Evolutionary conservation across 495 filamentous ascomycete genomes (phyloP).

Genomic region (Neurospora tetraspora): DNA sequence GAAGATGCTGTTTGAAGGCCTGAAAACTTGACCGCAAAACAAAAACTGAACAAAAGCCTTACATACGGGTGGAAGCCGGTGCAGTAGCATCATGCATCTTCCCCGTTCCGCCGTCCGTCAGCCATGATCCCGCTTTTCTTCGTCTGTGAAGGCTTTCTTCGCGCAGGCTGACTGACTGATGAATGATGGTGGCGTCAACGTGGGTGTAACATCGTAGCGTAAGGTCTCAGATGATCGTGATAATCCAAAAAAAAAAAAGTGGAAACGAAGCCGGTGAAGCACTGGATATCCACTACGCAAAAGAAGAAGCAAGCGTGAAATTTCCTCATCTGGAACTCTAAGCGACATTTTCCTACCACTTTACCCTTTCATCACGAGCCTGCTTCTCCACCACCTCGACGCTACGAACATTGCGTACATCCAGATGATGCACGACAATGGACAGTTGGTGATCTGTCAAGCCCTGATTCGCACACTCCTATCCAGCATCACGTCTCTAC

Average conservation of each 20-base stretch:
- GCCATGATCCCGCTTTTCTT: not conserved
- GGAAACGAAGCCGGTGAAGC: constrained; percentile 5
- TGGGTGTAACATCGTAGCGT: not conserved
- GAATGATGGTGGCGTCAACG: not conserved
- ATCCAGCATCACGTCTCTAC: not conserved
- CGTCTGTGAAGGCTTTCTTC: not conserved
- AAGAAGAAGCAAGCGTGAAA: not conserved
- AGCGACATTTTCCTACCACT: not conserved
- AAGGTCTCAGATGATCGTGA: not conserved
- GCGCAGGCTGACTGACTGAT: not conserved
- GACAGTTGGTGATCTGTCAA: constrained; percentile 6
- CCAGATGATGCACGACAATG: not conserved
- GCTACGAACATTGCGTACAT: not conserved
- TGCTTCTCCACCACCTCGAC: not conserved
- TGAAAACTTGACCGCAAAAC: not conserved
- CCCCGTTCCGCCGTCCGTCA: constrained; percentile 12
- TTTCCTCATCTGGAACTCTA: not conserved
- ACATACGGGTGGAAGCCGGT: constrained; percentile 5
- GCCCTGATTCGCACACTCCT: constrained; percentile 6
- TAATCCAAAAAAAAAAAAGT: not conserved
- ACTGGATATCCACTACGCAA: not conserved
- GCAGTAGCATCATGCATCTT: constrained; percentile 20
- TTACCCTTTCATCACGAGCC: not conserved
- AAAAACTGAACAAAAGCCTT: not conserved
- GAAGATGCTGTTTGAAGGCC: not conserved